These are phyloP conservation scores for Rhizophora mangle DNA, from an alignment of 345 rosid genomes.

Conservation along the genomic window DNA sequence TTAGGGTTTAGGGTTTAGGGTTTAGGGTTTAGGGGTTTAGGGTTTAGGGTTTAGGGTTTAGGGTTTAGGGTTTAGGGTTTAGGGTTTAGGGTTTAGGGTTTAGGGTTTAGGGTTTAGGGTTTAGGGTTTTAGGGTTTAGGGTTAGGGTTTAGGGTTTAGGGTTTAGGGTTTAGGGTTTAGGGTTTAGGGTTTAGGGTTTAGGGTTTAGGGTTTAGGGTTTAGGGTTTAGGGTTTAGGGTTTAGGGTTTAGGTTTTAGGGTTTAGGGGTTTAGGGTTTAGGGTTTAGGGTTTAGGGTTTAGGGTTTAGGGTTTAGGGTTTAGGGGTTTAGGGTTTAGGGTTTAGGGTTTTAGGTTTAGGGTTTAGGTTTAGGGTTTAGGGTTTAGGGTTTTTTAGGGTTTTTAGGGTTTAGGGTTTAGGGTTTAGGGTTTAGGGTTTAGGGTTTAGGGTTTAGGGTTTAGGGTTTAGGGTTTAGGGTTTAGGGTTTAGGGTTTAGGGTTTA, in stretches of 20 bases:
- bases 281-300: conserved; percentile 5
- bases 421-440: neutral
- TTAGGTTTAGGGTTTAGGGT: neutral
- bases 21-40: conserved; percentile 19
- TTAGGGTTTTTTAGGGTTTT: neutral
- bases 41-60: conserved; percentile 5
- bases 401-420: neutral
- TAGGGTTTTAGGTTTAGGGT: no score
- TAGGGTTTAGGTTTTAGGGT: conserved; percentile 20
- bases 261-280: conserved; percentile 20
- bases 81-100: conserved; percentile 7
- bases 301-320: neutral
- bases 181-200: conserved; percentile 10
- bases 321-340: conserved; percentile 2
- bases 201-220: conserved; percentile 16
- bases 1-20: conserved; percentile 15
- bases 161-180: conserved; percentile 12
- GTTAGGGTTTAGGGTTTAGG: conserved; percentile 5
- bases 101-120: conserved; percentile 14
- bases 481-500: neutral
- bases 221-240: conserved; percentile 26
- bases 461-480: neutral
- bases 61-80: conserved; percentile 8
- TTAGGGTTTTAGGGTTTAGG: conserved; percentile 10
- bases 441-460: neutral